Conservation (phyloP, 441 rosid species). For the Gossypium aridum region DNA sequence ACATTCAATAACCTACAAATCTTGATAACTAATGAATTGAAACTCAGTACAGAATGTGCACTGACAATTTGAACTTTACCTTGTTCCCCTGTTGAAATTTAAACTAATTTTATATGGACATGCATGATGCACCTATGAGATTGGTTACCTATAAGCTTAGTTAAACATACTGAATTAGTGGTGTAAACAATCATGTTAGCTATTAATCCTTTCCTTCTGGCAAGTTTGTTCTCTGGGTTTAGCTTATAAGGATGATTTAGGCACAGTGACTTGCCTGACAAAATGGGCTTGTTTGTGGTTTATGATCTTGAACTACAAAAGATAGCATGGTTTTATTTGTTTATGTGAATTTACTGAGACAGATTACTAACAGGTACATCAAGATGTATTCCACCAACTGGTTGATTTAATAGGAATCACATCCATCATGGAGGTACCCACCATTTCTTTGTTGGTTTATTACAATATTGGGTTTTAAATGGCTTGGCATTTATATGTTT, state of each 20-base stretch:
- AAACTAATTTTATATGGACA: not conserved
- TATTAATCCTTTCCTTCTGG: not conserved
- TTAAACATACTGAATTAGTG: not conserved
- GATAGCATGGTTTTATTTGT: not conserved
- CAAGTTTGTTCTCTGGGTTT: not conserved
- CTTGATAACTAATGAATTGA: not conserved
- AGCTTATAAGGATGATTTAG: not conserved
- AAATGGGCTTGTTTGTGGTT: not conserved
- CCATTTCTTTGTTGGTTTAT: not conserved
- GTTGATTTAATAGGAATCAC: constrained; percentile 98
- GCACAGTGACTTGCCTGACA: not conserved
- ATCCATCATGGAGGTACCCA: constrained; percentile 96
- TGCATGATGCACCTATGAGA: not conserved
- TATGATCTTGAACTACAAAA: not conserved
- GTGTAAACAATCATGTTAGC: not conserved
- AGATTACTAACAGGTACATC: constrained; percentile 57
- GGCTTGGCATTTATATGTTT: not conserved
- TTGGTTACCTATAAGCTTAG: not conserved
- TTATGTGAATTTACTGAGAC: not conserved
- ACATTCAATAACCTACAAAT: not conserved
- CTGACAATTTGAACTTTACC: not conserved
- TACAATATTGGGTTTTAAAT: not conserved
- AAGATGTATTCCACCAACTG: constrained; percentile 62
- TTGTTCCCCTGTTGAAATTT: not conserved
- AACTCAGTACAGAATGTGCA: not conserved